Conservation (phyloP, 176 grass and related monocot species). For the Phoenix dactylifera region DNA sequence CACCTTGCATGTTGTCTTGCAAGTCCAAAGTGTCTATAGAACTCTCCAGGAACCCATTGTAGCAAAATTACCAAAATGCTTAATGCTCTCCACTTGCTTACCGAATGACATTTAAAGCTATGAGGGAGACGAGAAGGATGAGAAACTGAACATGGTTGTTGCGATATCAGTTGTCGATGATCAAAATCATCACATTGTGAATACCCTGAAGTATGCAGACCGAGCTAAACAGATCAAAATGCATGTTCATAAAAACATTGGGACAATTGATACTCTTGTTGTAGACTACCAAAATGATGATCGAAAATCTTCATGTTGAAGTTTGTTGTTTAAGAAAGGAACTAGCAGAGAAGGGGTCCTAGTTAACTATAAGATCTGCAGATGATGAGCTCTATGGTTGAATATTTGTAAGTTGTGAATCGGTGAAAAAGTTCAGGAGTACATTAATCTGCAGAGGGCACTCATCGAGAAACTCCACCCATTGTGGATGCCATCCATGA, state of each 20-base stretch:
- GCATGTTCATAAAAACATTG: conserved; percentile 97
- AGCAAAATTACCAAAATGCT: too few relatives aligned
- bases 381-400: conserved; percentile 76
- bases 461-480: conserved; percentile 40
- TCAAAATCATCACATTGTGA: conserved; percentile 96
- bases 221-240: conserved; percentile 99
- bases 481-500: conserved; percentile 28
- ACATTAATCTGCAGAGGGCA: conserved; percentile 94
- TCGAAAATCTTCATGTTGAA: conserved; percentile 93
- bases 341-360: conserved; percentile 84
- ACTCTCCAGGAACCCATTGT: too few relatives aligned
- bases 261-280: conserved; percentile 79
- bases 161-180: conserved; percentile 89
- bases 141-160: conserved; percentile 49
- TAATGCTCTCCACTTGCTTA: too few relatives aligned
- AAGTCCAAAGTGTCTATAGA: too few relatives aligned
- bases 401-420: conserved; percentile 89
- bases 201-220: conserved; percentile 96
- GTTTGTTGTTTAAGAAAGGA: conserved; percentile 75
- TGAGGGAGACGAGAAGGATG: too few relatives aligned
- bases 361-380: conserved; percentile 69
- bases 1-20: too few relatives aligned
- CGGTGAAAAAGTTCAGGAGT: conserved; percentile 95
- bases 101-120: too few relatives aligned
- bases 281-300: conserved; percentile 87